These are phyloP conservation scores for Bretschneidera sinensis DNA, from an alignment of 345 rosid species.

Conservation along the genomic window DNA sequence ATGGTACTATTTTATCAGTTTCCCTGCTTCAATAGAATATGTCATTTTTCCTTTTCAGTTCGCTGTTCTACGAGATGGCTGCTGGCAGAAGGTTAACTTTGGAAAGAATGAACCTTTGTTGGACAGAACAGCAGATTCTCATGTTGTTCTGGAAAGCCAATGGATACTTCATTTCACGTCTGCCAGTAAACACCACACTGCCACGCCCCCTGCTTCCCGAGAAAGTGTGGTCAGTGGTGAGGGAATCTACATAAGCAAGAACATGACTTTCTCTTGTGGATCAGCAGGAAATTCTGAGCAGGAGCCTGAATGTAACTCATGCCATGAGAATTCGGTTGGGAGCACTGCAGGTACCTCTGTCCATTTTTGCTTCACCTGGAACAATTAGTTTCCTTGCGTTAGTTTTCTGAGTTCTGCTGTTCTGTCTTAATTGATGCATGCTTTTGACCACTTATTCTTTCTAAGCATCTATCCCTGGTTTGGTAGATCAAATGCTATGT, in stretches of 20 bases:
- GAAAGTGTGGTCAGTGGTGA: constrained; percentile 15
- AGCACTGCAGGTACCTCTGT: constrained; percentile 41
- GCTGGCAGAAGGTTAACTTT: constrained; percentile 33
- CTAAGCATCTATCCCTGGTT: too few species aligned
- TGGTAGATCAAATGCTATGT: background rate
- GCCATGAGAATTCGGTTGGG: constrained; percentile 21
- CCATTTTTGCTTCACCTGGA: constrained; percentile 8
- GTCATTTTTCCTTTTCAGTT: constrained; percentile 30
- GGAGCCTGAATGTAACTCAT: constrained; percentile 11
- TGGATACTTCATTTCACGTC: constrained; percentile 11
- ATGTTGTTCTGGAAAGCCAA: constrained; percentile 17
- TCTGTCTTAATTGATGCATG: background rate
- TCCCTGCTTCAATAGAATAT: constrained; percentile 2
- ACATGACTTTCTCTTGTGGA: constrained; percentile 20
- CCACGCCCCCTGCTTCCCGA: constrained; percentile 16
- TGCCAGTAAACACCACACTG: constrained; percentile 3
- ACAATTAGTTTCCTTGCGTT: background rate
- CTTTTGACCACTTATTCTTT: background rate
- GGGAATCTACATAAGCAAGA: constrained; percentile 20
- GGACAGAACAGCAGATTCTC: constrained; percentile 40
- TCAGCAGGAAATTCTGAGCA: constrained; percentile 19
- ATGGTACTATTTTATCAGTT: background rate
- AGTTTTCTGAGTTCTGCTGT: background rate
- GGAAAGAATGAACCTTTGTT: constrained; percentile 29
- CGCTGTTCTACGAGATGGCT: constrained; percentile 35